phyloP scores from a whole-genome alignment of 140 eudicot species.

The Ambrosia hybrid region DNA sequence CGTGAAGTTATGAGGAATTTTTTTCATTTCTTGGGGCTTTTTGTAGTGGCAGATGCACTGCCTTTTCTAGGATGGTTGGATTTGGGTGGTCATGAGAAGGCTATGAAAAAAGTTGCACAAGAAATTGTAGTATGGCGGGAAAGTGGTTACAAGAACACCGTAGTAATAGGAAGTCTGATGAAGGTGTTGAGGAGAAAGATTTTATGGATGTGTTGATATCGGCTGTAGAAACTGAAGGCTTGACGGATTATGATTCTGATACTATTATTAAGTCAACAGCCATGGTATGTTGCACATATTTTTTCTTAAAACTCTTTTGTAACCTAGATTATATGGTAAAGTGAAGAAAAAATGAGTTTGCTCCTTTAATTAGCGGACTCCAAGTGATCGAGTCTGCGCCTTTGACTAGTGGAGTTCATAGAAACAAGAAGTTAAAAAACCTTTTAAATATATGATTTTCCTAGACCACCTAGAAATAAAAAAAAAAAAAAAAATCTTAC shows the following conservation, averaged over 20 bases:
- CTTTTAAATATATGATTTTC: too few species aligned
- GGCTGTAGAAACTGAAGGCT: slow-evolving; percentile 14
- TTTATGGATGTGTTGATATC: slow-evolving; percentile 45
- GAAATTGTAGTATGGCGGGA: slow-evolving; percentile 22
- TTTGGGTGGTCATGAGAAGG: slow-evolving; percentile 44
- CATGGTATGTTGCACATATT: slow-evolving; percentile 26
- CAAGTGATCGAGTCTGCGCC: too few species aligned
- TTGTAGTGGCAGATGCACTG: slow-evolving; percentile 27
- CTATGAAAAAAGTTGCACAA: slow-evolving; percentile 26
- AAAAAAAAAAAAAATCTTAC: too few species aligned
- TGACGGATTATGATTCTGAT: slow-evolving; percentile 33
- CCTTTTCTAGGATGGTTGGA: slow-evolving; percentile 45
- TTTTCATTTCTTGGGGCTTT: slow-evolving; percentile 27
- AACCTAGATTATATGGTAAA: too few species aligned
- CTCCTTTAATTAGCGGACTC: too few species aligned
- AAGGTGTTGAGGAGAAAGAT: slow-evolving; percentile 28
- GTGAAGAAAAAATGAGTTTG: too few species aligned
- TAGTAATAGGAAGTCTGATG: slow-evolving; percentile 7
- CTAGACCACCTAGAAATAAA: too few species aligned
- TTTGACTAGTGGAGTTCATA: too few species aligned
- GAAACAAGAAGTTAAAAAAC: too few species aligned
- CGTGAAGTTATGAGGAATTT: slow-evolving; percentile 32
- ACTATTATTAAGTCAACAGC: slow-evolving; percentile 44
- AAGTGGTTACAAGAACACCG: slow-evolving; percentile 41
- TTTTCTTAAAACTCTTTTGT: not conserved